Conservation (phyloP, 2,329 filamentous ascomycete genomes). For the Exophiala mesophila region DNA sequence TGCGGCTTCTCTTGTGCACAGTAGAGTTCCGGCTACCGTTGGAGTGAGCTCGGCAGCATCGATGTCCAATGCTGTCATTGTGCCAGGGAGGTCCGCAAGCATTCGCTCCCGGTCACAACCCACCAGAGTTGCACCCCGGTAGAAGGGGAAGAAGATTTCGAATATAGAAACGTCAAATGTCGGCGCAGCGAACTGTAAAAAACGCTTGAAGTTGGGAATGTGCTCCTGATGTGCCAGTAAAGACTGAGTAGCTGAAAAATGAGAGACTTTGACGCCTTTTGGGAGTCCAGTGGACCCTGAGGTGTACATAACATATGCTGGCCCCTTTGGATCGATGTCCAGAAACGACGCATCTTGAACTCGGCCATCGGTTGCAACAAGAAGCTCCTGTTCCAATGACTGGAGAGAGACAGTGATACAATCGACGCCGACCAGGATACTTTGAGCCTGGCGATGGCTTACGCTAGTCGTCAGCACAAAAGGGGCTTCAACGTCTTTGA, state of each 20-base stretch:
- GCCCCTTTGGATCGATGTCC: constrained; percentile 34
- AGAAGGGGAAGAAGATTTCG: constrained; percentile 86
- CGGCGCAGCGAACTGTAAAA: constrained; percentile 86
- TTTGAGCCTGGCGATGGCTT: constrained; percentile 24
- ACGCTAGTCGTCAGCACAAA: constrained; percentile 60
- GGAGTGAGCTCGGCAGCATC: constrained; percentile 88
- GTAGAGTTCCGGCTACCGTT: constrained; percentile 73
- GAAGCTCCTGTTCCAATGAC: constrained; percentile 1
- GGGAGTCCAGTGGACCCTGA: constrained; percentile 84
- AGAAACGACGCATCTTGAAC: constrained; percentile 17
- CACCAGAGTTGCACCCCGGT: constrained; percentile 67
- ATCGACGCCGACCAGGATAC: constrained; percentile 24
- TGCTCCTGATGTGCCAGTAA: constrained; percentile 74
- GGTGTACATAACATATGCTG: constrained; percentile 91
- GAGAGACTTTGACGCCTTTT: constrained; percentile 80
- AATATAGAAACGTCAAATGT: constrained; percentile 95
- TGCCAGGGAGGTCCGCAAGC: constrained; percentile 67
- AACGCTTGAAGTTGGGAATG: constrained; percentile 70
- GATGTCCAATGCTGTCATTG: constrained; percentile 61
- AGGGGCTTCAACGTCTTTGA: constrained; percentile 67
- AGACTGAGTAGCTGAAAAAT: constrained; percentile 73
- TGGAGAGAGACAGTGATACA: constrained; percentile 39
- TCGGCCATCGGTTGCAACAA: not conserved
- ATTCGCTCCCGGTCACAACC: constrained; percentile 64
- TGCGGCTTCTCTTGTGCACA: constrained; percentile 62